phyloP scores from a whole-genome alignment of 2,329 filamentous ascomycete species.

The Zymoseptoria ardabiliae region DNA sequence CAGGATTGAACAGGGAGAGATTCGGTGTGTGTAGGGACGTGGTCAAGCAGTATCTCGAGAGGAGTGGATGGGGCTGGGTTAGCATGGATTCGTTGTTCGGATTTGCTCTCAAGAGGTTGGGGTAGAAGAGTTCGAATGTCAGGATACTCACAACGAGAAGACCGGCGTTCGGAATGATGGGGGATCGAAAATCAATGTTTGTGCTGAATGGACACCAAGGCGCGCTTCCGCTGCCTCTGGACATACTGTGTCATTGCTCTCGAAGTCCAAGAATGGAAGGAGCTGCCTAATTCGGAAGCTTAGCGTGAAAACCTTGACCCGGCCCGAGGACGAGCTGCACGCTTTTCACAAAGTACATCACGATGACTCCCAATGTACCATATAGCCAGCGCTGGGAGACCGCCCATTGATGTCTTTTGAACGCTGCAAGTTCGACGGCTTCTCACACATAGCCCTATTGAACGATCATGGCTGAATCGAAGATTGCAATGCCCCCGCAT shows the following conservation, averaged over 20 bases:
- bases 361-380: neutral
- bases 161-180: neutral
- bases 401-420: neutral
- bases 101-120: conserved; percentile 31
- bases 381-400: neutral
- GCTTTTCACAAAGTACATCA: neutral
- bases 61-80: conserved; percentile 36
- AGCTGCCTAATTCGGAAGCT: neutral
- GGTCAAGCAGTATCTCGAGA: conserved; percentile 51
- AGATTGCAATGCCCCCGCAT: neutral
- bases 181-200: neutral
- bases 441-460: neutral
- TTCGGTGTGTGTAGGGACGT: conserved; percentile 70
- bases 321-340: neutral
- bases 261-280: neutral
- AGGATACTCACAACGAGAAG: neutral
- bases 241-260: neutral
- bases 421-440: neutral
- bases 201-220: neutral
- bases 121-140: neutral
- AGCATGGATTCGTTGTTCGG: conserved; percentile 43
- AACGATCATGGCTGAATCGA: neutral
- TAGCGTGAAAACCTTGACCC: neutral
- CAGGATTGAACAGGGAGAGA: conserved; percentile 71
- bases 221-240: neutral